Base-by-base conservation (phyloP, 352 stramenopile species). In the Pythium oligandrum region DNA sequence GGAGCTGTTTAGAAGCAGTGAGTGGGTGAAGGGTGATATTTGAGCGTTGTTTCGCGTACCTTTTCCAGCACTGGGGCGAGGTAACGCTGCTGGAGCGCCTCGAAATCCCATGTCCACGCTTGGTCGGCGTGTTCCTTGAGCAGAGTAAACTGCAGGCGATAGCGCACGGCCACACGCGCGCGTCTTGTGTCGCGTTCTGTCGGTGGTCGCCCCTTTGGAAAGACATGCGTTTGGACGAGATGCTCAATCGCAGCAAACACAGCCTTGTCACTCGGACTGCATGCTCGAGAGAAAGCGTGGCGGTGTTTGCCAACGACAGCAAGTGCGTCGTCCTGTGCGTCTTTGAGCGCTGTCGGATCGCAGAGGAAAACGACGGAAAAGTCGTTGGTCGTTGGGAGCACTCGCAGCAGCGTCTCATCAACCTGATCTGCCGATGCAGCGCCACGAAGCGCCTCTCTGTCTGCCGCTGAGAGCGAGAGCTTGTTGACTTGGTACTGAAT, bases 111-210 rank as follows among this genome's bases (percentile, higher is more conserved):
- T 1, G 54, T 65, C 80, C 78, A 89, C 10, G 38, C 6, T 1
- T 62, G 58, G 31, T 60, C 46, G 10, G 68, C 69, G 11, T 69
- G 60, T 45, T 88, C 79, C 32, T 88, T 88, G 3, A 93, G 55
- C 34, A 93, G 51, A 4, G 76, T 71, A 51, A 90, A 88, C 48
- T 84, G 70, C 31, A 89, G 56, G 40, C 79, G 79, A 51, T 90
- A 93, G 38, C 74, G 67, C 8, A 83, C 63, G 3, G 83, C 70
- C 33, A 64, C 64, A 3, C 81, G 61, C 8, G 81, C 78, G 26
- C 47, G 65, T 44, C 66, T 71, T 7, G 63, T 57, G 30, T 50
- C 48, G 32, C 7, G 11, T 26, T 26, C 17, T 26, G 17, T 26
- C 43, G 8, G 30, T 37, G 36, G 9, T 17, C n/a, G 38, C 8